These are phyloP conservation scores for Tillandsia fasciculata DNA, from an alignment of 176 grass and related monocot species.

Conservation along the genomic window DNA sequence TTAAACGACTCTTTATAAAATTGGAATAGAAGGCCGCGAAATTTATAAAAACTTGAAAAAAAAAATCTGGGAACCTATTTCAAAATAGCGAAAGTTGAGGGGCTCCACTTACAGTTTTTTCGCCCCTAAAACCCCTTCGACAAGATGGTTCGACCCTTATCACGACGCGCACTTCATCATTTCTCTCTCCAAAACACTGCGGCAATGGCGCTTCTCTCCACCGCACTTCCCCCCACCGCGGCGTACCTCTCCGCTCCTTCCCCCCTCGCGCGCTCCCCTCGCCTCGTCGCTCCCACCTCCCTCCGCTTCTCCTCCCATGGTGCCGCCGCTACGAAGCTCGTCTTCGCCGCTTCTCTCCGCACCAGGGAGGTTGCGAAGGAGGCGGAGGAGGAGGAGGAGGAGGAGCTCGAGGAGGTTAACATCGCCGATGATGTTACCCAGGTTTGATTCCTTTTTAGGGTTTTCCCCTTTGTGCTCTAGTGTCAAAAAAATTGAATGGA, in stretches of 20 bases:
- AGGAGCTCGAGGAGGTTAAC: slow-evolving; percentile 70
- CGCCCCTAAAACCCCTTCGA: no score
- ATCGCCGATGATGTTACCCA: slow-evolving; percentile 87
- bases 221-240: slow-evolving; percentile 26
- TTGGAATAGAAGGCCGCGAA: no score
- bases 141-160: no score
- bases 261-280: not conserved
- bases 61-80: no score
- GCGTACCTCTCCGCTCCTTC: slow-evolving; percentile 6
- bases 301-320: slow-evolving; percentile 11
- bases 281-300: not conserved
- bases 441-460: slow-evolving; percentile 16
- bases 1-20: no score
- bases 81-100: no score
- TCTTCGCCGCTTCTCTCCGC: slow-evolving; percentile 15
- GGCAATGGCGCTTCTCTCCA: slow-evolving; percentile 32
- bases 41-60: no score
- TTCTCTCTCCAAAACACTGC: slow-evolving; percentile 9
- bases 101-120: no score
- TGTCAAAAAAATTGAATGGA: not conserved
- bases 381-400: slow-evolving; percentile 28
- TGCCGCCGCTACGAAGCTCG: slow-evolving; percentile 3
- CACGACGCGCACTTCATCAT: no score
- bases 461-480: not conserved
- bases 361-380: slow-evolving; percentile 14